Base-by-base conservation (phyloP, 1,284 basidiomycete species). In the Tilletia setariae region DNA sequence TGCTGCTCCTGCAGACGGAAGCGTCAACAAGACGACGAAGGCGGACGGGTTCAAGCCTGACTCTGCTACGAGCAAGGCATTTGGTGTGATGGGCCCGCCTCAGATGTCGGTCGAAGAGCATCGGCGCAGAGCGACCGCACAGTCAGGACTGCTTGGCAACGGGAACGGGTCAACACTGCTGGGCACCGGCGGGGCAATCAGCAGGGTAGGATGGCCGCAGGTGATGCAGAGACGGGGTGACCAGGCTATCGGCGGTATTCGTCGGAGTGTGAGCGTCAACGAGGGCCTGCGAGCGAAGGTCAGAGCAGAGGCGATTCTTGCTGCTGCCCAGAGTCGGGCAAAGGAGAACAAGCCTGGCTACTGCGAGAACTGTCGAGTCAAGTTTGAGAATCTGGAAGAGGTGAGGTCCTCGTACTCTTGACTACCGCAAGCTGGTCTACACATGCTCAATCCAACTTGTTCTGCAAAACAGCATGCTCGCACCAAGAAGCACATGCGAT, bases 301-400 rank as follows among this genome's bases (percentile, higher is more conserved):
- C 43, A 8, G 30, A 15, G 23, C 66, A 64, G 51, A 53, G 28
- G 30, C 30, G 15, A 35, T 35, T 32, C 35, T 42, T 23, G 63
- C 40, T 43, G 35, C 63, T 47, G 63, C 44, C 2, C 42, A 62
- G 28, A 53, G 65, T 32, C 35, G 23, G 23, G 70, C 72, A 0
- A 68, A 93, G 84, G 90, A 88, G 65, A 90, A 87, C 79, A 97
- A 93, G 83, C 92, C 94, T 7, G 96, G 96, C 11, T 98, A 98
- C 84, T 99, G 96, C 84, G 96, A 99, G 82, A 96, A 94, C 83
- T 99, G 96, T 83, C 88, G 95, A 25, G 80, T 88, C 67, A 92
- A 93, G 82, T 99, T 94, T 80, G 89, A 90, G 0, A 90, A 97
- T 83, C 95, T 98, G 77, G 88, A 89, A 71, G 83, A 86, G 73